Evolutionary conservation across 805 yeast species (phyloP).

Genomic region (Barnettozyma californica): DNA sequence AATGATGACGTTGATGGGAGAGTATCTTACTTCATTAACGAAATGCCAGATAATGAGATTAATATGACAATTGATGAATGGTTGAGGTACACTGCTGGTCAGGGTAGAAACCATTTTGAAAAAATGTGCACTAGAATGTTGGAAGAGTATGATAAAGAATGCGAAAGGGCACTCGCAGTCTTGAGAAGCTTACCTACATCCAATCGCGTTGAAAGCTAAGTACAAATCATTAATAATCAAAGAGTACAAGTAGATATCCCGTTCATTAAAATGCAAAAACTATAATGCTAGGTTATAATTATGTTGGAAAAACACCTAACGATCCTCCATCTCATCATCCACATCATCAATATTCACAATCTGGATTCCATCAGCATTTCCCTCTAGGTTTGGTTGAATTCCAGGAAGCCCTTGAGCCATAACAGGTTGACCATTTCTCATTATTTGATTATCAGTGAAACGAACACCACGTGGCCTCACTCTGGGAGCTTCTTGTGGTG

Average conservation of each 20-base stretch:
- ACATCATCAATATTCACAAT: neutral
- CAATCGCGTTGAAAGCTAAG: neutral
- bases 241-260: too few species aligned
- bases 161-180: constrained; percentile 42
- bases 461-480: neutral
- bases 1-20: constrained; percentile 64
- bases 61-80: constrained; percentile 68
- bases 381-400: neutral
- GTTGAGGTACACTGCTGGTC: constrained; percentile 51
- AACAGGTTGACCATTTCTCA: neutral
- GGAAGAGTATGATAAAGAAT: constrained; percentile 41
- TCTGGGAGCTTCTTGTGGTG: neutral
- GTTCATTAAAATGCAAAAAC: neutral
- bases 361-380: neutral
- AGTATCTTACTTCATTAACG: constrained; percentile 55
- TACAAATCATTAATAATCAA: neutral
- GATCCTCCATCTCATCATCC: constrained; percentile 1
- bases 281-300: neutral
- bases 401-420: neutral
- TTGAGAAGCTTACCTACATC: constrained; percentile 32
- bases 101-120: constrained; percentile 44
- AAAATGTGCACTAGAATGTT: constrained; percentile 44
- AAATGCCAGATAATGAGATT: constrained; percentile 66
- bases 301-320: neutral
- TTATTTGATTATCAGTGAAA: neutral